Evolutionary conservation across 805 yeast genomes (phyloP).

Genomic region (Monosporozyma aerobia): DNA sequence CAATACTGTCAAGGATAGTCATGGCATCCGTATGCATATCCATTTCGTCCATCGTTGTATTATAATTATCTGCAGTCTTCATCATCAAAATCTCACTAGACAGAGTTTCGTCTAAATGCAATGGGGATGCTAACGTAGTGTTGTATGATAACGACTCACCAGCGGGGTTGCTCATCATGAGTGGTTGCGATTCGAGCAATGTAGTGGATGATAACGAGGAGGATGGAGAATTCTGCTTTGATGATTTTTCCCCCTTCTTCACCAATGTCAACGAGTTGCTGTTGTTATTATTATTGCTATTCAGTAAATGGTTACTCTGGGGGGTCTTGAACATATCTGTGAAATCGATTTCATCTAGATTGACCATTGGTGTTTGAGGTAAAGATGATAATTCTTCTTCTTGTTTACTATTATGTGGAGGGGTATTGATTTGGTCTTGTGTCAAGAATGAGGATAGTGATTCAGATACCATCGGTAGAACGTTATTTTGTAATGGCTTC

Average conservation of each 20-base stretch:
- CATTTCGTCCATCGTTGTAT: background rate
- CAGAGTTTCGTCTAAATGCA: background rate
- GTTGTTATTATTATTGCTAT: background rate
- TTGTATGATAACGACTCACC: background rate
- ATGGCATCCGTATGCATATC: background rate
- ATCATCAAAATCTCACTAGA: background rate
- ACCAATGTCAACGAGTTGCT: background rate
- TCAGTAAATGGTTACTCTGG: background rate
- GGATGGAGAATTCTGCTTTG: background rate
- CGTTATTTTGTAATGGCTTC: background rate
- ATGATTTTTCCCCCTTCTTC: background rate
- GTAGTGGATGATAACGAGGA: background rate
- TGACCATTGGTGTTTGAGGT: conserved; percentile 4
- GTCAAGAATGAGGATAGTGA: background rate
- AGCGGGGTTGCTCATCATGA: too few relatives aligned
- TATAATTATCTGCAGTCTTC: background rate
- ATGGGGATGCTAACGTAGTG: background rate
- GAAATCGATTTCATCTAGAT: conserved; percentile 27
- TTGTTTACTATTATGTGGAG: background rate
- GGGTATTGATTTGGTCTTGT: background rate
- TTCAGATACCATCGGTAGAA: background rate
- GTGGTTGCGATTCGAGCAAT: background rate
- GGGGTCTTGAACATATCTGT: conserved; percentile 23
- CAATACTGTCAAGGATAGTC: background rate
- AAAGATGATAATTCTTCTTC: background rate